Evolutionary conservation across 352 stramenopile species (phyloP).

Genomic region (Pseudoperonospora humuli): DNA sequence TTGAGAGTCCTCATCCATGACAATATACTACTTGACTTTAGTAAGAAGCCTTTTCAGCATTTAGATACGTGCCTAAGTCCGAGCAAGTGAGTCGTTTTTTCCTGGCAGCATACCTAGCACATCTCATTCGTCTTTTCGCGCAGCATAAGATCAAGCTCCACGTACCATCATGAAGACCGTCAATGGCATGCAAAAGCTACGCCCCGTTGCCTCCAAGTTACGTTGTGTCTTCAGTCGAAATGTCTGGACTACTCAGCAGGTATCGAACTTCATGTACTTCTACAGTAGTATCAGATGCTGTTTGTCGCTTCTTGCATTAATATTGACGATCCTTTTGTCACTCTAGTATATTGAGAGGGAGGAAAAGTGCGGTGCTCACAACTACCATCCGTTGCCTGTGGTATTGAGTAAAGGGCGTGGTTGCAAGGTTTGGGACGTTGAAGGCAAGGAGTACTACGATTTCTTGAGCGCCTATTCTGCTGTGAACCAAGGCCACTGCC

Average conservation of each 20-base stretch:
- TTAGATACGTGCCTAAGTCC: background rate
- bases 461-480: constrained; percentile 93
- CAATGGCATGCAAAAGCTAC: constrained; percentile 9
- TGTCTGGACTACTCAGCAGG: constrained; percentile 38
- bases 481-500: constrained; percentile 94
- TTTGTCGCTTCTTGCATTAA: no score
- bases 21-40: no score
- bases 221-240: constrained; percentile 17
- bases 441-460: constrained; percentile 97
- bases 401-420: constrained; percentile 89
- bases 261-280: no score
- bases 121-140: constrained; percentile 24
- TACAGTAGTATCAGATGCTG: no score
- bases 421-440: constrained; percentile 94
- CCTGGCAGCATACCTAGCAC: constrained; percentile 1
- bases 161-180: constrained; percentile 18
- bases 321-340: no score
- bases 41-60: no score
- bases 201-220: constrained; percentile 10
- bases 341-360: constrained; percentile 79
- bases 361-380: constrained; percentile 93
- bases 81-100: background rate
- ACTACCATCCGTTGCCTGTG: constrained; percentile 98
- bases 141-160: no score
- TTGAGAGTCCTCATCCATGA: no score